Base-by-base conservation (phyloP, 2,329 filamentous ascomycete genomes). In the Monosporascus cannonballus region DNA sequence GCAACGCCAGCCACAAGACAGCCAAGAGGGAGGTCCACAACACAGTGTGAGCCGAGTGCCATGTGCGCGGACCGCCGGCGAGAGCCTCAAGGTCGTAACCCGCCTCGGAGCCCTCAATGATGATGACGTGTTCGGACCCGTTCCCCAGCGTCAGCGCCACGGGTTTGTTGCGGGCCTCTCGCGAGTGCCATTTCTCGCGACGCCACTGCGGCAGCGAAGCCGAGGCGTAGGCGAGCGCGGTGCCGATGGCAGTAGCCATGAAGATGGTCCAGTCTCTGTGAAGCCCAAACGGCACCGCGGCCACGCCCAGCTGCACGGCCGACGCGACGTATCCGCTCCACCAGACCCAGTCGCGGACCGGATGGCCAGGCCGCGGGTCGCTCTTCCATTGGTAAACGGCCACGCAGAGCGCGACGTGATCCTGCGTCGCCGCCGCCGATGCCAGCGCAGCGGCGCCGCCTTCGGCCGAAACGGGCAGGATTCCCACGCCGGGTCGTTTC, bases 131-230 rank as follows among this genome's bases (percentile, higher is more conserved):
- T 30, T 52, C 42, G 11, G 39, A 49, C 11, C 58, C 60, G 37
- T 62, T 59, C 2, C 56, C 54, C 27, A 36, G 45, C 1, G 58
- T 63, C 20, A 57, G 22, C 2, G 51, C 47, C 15, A 50, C 51
- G 5, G 41, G 50, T 30, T 54, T 48, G 15, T 52, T 36, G 3
- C 44, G 36, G 6, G 49, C 11, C 7, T 27, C n/a, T 18, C 54
- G 50, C n/a, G 48, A 47, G 18, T 51, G 49, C 53, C 58, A 58
- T 37, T 63, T 63, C 53, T 62, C 58, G 34, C 41, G 42, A 2
- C 25, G n/a, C 61, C 58, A 63, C 41, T 61, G 59, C n/a, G 57
- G 56, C 30, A 64, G 48, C 14, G 42, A 41, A 15, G 50, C 56
- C 4, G 54, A 51, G 9, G 41, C 30, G 14, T 56, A 27, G 4